Evolutionary conservation across 192 early-diverging fungal genomes (phyloP), one percentile per base, ranked within the genome.

Genomic region (Rhizophagus clarus): DNA sequence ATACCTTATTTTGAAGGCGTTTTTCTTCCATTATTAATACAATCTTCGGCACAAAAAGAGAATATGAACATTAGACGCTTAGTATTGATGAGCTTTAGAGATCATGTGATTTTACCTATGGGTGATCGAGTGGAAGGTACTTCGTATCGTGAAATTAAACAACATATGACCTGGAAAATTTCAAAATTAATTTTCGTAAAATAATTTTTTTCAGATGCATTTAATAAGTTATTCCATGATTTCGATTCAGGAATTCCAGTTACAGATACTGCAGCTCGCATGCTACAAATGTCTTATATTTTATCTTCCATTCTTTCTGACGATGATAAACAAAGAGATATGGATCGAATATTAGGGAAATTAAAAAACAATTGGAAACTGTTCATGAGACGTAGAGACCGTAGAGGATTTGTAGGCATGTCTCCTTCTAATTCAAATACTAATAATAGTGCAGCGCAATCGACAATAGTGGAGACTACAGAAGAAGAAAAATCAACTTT

Each of bases 1-100:
- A 81, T 97, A 40, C 96, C 96, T 77, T 95, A 93, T 73, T 85
- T 97, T 75, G 93, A 97, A 80, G 96, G 91, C 2, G 94, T 95
- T 26, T 96, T 97, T 81, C 85, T 96, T 9, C 96, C 96, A 17
- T 76, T 95, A 15, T 83, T 87, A 42, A 86, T 84, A 14, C 85
- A 89, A 76, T 37, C 31, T 9, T 28, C 34, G 26, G 37, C 40
- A 10, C 29, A 49, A 62, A 15, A 40, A n/a, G 76, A 77, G 12
- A 37, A 79, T 37, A 40, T 79, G 4, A 79, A 61, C 61, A 87
- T 95, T 0, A 80, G 93, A 24, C 86, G 79, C 29, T 85, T 93
- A 81, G 88, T 91, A 0, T 72, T 95, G 34, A 84, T 87, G 74
- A 84, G 86, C 61, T 95, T 93, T 76, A 83, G 93, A 45, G 91